Percentiles rank a stretch among this genome's conserved stretches.
Conservation (phyloP, 371 early-diverging fungal genomes). For the Smittium culicis region DNA sequence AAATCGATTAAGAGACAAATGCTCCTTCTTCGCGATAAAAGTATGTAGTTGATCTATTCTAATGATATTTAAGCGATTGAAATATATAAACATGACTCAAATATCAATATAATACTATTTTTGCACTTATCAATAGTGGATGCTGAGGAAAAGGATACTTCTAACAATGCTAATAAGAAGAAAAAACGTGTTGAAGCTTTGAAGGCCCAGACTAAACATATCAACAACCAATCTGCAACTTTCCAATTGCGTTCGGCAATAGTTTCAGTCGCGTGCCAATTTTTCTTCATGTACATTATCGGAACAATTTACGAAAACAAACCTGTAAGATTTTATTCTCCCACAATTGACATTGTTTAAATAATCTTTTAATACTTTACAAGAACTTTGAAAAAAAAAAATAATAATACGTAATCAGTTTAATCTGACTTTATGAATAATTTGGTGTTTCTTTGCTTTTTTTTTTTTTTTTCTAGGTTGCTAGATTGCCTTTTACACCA, state of each 20-base stretch:
- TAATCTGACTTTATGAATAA: too few relatives aligned
- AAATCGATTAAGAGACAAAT: not conserved
- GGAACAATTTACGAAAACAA: constrained; percentile 1
- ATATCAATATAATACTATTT: not conserved
- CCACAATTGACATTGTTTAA: too few relatives aligned
- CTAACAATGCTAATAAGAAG: constrained; percentile 2
- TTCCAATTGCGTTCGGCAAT: not conserved
- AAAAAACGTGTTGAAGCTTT: constrained; percentile 1
- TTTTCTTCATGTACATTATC: constrained; percentile 4
- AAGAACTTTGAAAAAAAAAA: too few relatives aligned
- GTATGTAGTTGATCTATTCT: not conserved
- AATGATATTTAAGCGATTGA: not conserved
- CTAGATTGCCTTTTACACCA: constrained; percentile 14
- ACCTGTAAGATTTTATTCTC: constrained; percentile 1
- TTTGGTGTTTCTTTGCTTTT: too few relatives aligned
- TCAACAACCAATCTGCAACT: not conserved
- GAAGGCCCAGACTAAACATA: not conserved
- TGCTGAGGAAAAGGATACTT: not conserved
- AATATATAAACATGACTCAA: not conserved
- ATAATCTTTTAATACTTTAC: too few relatives aligned
- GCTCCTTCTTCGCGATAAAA: not conserved
- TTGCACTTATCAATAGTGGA: not conserved
- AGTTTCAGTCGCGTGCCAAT: not conserved
- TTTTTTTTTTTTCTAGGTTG: too few relatives aligned
- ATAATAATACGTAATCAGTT: too few relatives aligned